A percentile compares a stretch with the other conserved stretches of the same genome.
Evolutionary conservation across 2,329 filamentous ascomycete species (phyloP).

Genomic region (Arthrobotrys conoides): DNA sequence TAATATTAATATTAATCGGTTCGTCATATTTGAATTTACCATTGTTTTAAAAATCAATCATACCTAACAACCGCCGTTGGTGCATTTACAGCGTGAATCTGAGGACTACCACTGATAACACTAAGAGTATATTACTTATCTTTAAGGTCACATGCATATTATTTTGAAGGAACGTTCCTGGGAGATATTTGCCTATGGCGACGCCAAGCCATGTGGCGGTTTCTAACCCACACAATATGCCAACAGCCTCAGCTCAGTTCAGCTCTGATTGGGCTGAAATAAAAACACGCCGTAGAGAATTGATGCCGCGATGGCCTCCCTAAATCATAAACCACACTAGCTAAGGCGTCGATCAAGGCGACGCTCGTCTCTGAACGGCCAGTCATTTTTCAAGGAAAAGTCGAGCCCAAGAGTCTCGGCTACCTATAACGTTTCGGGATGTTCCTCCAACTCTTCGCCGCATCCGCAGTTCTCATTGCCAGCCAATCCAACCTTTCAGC

Average conservation of each 20-base stretch:
- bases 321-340: neutral
- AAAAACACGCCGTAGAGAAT: neutral
- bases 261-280: constrained; percentile 3
- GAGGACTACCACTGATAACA: no score
- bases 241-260: constrained; percentile 9
- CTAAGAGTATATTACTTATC: no score
- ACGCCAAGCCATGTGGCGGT: constrained; percentile 15
- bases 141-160: neutral
- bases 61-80: no score
- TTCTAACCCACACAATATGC: neutral
- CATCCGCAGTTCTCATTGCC: neutral
- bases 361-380: neutral
- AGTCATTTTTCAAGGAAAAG: neutral
- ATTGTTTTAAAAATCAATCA: no score
- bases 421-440: neutral
- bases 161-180: neutral
- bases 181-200: neutral
- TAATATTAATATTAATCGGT: no score
- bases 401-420: neutral
- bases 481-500: constrained; percentile 23
- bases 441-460: constrained; percentile 3
- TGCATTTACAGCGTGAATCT: no score
- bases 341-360: no score
- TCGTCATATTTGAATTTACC: no score
- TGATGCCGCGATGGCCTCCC: neutral